Conservation (phyloP, 768 basidiomycete species). For the Panellus pusillus region DNA sequence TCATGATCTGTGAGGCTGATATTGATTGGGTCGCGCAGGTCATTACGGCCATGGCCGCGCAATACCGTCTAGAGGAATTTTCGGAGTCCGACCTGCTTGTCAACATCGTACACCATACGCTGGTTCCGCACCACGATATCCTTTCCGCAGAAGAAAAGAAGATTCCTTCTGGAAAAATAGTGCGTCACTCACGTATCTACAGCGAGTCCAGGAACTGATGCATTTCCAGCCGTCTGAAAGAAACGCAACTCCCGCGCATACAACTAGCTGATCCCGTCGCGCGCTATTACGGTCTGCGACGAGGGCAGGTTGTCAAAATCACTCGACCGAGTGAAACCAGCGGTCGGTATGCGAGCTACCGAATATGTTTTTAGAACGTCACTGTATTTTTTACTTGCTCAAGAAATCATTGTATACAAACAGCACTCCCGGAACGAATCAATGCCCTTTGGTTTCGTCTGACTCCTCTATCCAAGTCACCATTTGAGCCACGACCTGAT, state of each 20-base stretch:
- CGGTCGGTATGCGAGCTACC: conserved; percentile 90
- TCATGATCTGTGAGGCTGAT: conserved; percentile 13
- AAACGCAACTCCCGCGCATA: conserved; percentile 96
- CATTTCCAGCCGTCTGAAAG: conserved; percentile 81
- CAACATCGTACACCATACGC: conserved; percentile 94
- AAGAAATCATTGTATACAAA: too few species aligned
- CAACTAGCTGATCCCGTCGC: conserved; percentile 97
- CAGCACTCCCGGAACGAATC: too few species aligned
- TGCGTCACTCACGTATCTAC: conserved; percentile 44
- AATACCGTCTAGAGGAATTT: conserved; percentile 93
- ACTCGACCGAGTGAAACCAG: conserved; percentile 96
- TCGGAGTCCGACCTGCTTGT: conserved; percentile 95
- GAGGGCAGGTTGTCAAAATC: conserved; percentile 98
- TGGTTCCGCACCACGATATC: conserved; percentile 93
- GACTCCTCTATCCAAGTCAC: conserved; percentile 13
- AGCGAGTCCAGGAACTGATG: conserved; percentile 3
- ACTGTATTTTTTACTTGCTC: too few species aligned
- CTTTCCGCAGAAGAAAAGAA: conserved; percentile 85
- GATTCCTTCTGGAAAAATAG: conserved; percentile 87
- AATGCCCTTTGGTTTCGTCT: too few species aligned
- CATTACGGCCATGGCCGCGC: conserved; percentile 83
- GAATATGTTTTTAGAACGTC: conserved; percentile 71
- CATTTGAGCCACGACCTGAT: conserved; percentile 15
- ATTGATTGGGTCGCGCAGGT: conserved; percentile 51
- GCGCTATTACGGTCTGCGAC: conserved; percentile 92